Base-by-base conservation (phyloP, 352 stramenopile genomes). In the Aphanomyces euteiches region DNA sequence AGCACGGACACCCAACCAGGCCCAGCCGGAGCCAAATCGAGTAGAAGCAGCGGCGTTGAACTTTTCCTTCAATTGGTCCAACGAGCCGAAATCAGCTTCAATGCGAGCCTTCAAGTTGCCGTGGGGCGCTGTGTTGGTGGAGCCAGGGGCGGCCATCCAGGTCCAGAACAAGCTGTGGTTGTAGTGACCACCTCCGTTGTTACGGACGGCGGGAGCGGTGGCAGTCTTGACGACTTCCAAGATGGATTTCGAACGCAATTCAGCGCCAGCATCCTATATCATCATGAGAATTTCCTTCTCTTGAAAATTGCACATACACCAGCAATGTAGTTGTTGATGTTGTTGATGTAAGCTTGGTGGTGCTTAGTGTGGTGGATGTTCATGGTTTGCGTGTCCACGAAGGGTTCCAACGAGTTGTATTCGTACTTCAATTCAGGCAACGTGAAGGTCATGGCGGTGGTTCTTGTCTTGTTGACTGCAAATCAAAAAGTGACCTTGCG, bases 341-440 rank as follows among this genome's bases (percentile, higher is more conserved):
- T 95, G 83, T 92, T 95, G 66, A 95, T 84, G 74, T 94, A 94
- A 39, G 79, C 83, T 77, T 94, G 84, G 84, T 97, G 90, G 78
- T 97, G 90, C 78, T 96, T 96, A 56, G 84, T 92, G 79, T 97
- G 90, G 79, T 97, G 90, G 79, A 95, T 96, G 73, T 94, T 92
- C 85, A 97, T 91, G 38, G 89, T 97, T 40, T 73, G 74, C 67
- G 90, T 92, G 78, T 92, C 87, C 77, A 97, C 89, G 58, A 92
- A 92, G 36, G 90, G 90, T 75, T 94, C 89, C 56, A 97, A 79
- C 56, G 89, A 85, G 66, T 90, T 90, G 77, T 96, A 96, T 57
- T 87, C 79, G 77, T 96, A 95, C 34, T 79, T 72, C 75, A 95
- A 81, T 76, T 90, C 85, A 43, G 84, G 89, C 66, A 94, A 74